Conservation (phyloP, 371 early-diverging fungal genomes). For the Apophysomyces elegans region DNA sequence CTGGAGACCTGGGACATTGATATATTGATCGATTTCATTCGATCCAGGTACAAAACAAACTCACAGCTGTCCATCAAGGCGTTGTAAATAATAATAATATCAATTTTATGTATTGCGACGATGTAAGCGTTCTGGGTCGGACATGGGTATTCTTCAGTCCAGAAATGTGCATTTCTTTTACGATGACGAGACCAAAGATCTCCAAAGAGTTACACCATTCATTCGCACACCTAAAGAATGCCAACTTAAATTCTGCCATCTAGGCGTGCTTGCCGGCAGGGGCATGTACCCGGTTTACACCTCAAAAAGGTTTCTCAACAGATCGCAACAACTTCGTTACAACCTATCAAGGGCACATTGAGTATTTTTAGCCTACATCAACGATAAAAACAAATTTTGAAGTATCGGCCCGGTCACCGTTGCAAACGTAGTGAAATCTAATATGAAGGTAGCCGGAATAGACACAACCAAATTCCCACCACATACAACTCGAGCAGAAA, state of each 20-base stretch:
- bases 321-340: not conserved
- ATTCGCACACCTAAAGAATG: constrained; percentile 22
- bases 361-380: not conserved
- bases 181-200: not conserved
- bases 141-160: constrained; percentile 23
- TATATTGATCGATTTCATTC: not conserved
- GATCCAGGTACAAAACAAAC: not conserved
- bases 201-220: not conserved
- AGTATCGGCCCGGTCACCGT: not conserved
- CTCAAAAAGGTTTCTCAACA: constrained; percentile 6
- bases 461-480: constrained; percentile 11
- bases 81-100: constrained; percentile 23
- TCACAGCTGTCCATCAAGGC: not conserved
- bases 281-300: constrained; percentile 16
- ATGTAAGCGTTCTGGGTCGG: constrained; percentile 29
- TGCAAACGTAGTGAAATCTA: constrained; percentile 11
- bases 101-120: constrained; percentile 16
- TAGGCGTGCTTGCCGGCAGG: constrained; percentile 6
- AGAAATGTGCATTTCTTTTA: constrained; percentile 15
- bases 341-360: not conserved
- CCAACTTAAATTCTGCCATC: constrained; percentile 11
- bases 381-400: not conserved
- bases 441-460: constrained; percentile 8
- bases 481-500: constrained; percentile 10
- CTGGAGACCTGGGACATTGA: not conserved